Evolutionary conservation across 352 stramenopile genomes (phyloP), one percentile per base, ranked within the genome.

Genomic region (Phytophthora kernoviae): DNA sequence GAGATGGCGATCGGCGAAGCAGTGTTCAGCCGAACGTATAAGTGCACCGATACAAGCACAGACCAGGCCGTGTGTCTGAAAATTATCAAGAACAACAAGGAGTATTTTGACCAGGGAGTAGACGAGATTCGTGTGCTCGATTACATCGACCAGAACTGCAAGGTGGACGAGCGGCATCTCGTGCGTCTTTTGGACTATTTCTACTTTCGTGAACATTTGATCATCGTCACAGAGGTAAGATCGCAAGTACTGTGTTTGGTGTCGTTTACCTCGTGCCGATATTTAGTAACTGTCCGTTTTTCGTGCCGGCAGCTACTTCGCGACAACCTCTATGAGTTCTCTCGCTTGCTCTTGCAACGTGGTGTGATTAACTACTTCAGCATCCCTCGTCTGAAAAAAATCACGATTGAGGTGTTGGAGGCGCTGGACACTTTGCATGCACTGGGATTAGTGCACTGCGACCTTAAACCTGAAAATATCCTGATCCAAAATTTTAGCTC

Each of bases 71-170:
- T 99, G 42, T 99, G 96, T 58, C 69, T 99, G 21, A 99, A 99
- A 68, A 94, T 99, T 24, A 98, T 99, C 73, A 99, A 99, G 75
- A 99, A 99, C 79, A 98, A 96, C 54, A 99, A 99, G 73, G 97
- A 99, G 61, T 99, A 98, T 72, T 98, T 99, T 65, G 98, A 99
- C 60, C 98, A 99, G 74, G 85, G 84, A 4, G 65, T 94, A 21
- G 85, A 94, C 46, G 85, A 94, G 27, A 91, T 94, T 43, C 81
- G 84, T 4, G 59, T 94, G 14, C 67, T 94, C 10, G 68, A 92
- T 50, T 90, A 82, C 54, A 86, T 94, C 41, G 63, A 70, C n/a
- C 46, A 54, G 12, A 83, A 86, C 50, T 94, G 89, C 47, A 84
- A 97, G 47, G 76, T 96, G 17, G 89, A 98, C 46, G 81, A 96